Conservation (phyloP, 208 protist genomes). For the Vickermania spadyakhi region DNA sequence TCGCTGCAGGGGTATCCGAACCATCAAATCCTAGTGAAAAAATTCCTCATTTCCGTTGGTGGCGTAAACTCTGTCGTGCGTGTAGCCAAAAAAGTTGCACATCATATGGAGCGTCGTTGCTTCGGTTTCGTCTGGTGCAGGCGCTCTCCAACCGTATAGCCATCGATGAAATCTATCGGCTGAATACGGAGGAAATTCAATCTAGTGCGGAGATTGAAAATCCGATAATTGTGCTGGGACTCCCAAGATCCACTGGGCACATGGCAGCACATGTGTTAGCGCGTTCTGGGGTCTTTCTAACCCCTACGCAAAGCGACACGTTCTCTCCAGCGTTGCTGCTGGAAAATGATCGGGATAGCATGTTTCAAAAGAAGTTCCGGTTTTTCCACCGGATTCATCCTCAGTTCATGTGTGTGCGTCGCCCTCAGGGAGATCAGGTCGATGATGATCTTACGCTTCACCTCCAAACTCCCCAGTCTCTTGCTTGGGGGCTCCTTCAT, state of each 20-base stretch:
- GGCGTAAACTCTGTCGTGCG: slow-evolving; percentile 76
- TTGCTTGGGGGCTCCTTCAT: slow-evolving; percentile 82
- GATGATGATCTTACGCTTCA: slow-evolving; percentile 85
- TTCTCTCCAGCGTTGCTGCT: slow-evolving; percentile 54
- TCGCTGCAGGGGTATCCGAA: slow-evolving; percentile 28
- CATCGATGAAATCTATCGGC: slow-evolving; percentile 69
- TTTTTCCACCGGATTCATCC: slow-evolving; percentile 48
- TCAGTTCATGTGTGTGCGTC: slow-evolving; percentile 65
- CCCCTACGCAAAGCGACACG: slow-evolving; percentile 67
- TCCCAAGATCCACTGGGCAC: slow-evolving; percentile 85
- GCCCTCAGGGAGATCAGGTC: slow-evolving; percentile 43
- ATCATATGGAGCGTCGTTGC: slow-evolving; percentile 40
- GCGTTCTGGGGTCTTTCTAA: slow-evolving; percentile 71
- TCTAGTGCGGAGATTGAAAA: slow-evolving; percentile 17
- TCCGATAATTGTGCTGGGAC: slow-evolving; percentile 70
- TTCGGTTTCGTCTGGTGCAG: slow-evolving; percentile 54
- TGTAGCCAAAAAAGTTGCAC: slow-evolving; percentile 63
- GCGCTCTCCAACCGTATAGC: slow-evolving; percentile 66
- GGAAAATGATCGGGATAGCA: slow-evolving; percentile 47
- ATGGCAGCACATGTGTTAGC: slow-evolving; percentile 76
- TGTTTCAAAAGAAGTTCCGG: slow-evolving; percentile 38
- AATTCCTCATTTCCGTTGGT: slow-evolving; percentile 55
- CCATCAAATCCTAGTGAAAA: slow-evolving; percentile 29
- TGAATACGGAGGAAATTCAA: slow-evolving; percentile 71
- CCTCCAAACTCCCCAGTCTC: slow-evolving; percentile 78